Conservation (phyloP, 2,329 filamentous ascomycete species). For the Ophiostoma quercus region DNA sequence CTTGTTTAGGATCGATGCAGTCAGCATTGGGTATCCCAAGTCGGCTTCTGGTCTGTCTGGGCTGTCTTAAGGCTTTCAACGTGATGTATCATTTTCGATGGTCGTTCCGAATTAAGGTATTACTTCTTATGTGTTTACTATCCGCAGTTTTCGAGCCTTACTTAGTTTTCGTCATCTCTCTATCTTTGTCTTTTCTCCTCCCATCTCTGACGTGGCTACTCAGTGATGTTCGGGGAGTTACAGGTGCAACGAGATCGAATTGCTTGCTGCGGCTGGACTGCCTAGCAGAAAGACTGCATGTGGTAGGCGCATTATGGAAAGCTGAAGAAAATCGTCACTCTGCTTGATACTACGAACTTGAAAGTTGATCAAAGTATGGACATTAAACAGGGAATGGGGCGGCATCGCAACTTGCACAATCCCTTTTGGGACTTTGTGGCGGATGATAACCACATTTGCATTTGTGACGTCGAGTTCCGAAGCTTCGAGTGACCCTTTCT, state of each 20-base stretch:
- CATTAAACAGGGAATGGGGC: not conserved
- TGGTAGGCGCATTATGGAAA: not conserved
- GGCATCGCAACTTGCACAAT: not conserved
- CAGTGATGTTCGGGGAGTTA: not conserved
- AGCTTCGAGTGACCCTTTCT: not conserved
- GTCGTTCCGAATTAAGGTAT: not conserved
- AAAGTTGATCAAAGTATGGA: not conserved
- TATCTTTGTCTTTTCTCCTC: not conserved
- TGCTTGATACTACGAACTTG: not conserved
- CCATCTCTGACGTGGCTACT: not conserved
- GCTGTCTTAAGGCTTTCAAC: not conserved
- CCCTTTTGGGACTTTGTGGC: not conserved
- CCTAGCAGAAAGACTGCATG: not conserved
- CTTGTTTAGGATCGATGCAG: not conserved
- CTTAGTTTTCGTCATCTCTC: not conserved
- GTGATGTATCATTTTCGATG: not conserved
- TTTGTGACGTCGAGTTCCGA: not conserved
- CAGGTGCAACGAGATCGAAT: not conserved
- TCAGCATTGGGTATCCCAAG: constrained; percentile 3
- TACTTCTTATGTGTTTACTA: not conserved
- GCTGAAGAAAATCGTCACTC: not conserved
- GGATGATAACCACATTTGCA: not conserved
- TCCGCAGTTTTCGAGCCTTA: not conserved
- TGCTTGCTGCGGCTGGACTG: not conserved
- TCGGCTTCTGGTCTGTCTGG: not conserved